Percentiles rank a stretch among this genome's conserved stretches.
phyloP scores from a whole-genome alignment of 495 filamentous ascomycete genomes.

The Diplogelasinospora grovesii region DNA sequence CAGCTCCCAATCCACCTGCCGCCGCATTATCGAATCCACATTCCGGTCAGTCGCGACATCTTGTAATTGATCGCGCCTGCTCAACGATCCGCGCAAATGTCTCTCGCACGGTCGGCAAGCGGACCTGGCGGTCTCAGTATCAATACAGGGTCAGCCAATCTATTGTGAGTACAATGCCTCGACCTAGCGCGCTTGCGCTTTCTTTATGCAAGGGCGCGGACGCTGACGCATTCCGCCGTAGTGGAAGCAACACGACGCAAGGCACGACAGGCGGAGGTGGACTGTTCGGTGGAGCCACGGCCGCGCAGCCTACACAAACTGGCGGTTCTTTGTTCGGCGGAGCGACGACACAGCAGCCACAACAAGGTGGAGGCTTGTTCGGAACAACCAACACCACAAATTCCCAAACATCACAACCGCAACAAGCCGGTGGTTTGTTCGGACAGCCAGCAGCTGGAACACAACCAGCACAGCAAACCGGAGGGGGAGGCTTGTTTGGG shows the following conservation, averaged over 20 bases:
- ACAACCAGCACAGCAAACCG: conserved; percentile 18
- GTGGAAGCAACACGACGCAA: conserved; percentile 35
- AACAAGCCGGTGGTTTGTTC: conserved; percentile 17
- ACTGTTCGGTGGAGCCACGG: conserved; percentile 38
- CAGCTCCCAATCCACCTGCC: not conserved
- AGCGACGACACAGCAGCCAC: conserved; percentile 23
- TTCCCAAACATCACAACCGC: conserved; percentile 18
- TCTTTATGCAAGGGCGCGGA: not conserved
- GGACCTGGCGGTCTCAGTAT: conserved; percentile 65
- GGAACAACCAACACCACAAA: conserved; percentile 12
- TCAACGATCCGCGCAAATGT: conserved; percentile 26
- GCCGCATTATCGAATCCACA: conserved; percentile 2
- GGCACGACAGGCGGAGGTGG: conserved; percentile 36
- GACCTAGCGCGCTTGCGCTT: not conserved
- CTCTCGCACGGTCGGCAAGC: conserved; percentile 54
- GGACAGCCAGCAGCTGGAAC: conserved; percentile 15
- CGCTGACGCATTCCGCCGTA: conserved; percentile 12
- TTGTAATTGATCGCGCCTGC: not conserved
- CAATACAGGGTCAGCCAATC: conserved; percentile 68
- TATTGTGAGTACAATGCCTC: conserved; percentile 44
- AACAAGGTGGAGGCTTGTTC: conserved; percentile 14
- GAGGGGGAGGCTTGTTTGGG: conserved; percentile 5
- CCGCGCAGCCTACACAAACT: conserved; percentile 25
- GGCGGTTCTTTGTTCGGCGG: conserved; percentile 51
- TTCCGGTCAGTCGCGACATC: conserved; percentile 1